A percentile compares a stretch with the other conserved stretches of the same genome.
phyloP scores from a whole-genome alignment of 306 rosid species.

The Oemleria cerasiformis region DNA sequence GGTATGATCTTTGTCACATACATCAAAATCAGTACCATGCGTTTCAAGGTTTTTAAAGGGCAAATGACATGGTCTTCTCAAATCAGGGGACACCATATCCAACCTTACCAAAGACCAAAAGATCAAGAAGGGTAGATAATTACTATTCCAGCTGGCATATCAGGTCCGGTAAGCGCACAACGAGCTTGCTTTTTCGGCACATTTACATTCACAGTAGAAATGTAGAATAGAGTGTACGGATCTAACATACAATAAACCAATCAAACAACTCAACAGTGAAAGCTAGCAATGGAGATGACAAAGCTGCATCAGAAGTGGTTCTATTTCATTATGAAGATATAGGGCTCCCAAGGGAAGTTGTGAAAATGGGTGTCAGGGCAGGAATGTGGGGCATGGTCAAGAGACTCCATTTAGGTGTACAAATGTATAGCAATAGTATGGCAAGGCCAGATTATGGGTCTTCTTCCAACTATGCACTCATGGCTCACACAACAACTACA shows the following conservation, averaged over 20 bases:
- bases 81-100: slow-evolving; percentile 18
- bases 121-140: slow-evolving; percentile 6
- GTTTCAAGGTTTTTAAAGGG: not conserved
- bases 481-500: not conserved
- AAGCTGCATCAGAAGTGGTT: slow-evolving; percentile 12
- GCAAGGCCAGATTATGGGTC: slow-evolving; percentile 1
- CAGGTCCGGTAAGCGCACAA: not conserved
- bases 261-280: not conserved
- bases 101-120: not conserved
- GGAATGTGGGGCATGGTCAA: slow-evolving; percentile 18
- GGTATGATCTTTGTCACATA: not conserved
- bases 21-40: too few relatives aligned
- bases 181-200: not conserved
- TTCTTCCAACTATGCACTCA: not conserved
- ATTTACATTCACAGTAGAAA: not conserved
- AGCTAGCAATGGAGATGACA: not conserved
- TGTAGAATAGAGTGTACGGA: too few relatives aligned
- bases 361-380: slow-evolving; percentile 17
- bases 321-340: slow-evolving; percentile 10
- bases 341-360: slow-evolving; percentile 10
- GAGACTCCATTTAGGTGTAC: not conserved
- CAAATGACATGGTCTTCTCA: not conserved
- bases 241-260: not conserved
- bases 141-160: slow-evolving; percentile 7
- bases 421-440: not conserved